Conservation (phyloP, 192 early-diverging fungal species). For the Coemansia sp. region DNA sequence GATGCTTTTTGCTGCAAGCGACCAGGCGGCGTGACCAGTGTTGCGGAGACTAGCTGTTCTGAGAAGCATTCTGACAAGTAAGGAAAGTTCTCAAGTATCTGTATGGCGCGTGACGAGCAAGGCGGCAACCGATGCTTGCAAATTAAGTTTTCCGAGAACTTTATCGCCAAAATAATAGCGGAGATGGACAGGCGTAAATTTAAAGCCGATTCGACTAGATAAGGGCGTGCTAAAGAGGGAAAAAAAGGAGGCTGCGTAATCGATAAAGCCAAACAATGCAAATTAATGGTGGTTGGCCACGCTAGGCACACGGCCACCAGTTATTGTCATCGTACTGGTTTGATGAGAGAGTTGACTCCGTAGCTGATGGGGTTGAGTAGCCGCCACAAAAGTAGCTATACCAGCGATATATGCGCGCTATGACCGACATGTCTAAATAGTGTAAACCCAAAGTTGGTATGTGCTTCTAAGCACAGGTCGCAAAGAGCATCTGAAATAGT, state of each 20-base stretch:
- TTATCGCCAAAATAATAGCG: not conserved
- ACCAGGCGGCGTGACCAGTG: not conserved
- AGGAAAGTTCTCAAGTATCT: not conserved
- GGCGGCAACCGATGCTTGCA: not conserved
- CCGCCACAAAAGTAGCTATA: constrained; percentile 9
- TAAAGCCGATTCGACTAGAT: not conserved
- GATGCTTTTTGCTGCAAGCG: constrained; percentile 21
- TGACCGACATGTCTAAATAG: not conserved
- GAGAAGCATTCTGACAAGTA: constrained; percentile 3
- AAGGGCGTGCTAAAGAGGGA: not conserved
- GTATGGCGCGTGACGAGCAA: not conserved
- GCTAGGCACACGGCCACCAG: not conserved
- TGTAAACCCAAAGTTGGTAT: not conserved
- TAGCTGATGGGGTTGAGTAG: not conserved
- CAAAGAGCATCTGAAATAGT: not conserved
- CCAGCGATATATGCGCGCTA: not conserved
- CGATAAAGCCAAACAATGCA: not conserved
- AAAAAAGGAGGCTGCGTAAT: not conserved
- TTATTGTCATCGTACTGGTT: not conserved
- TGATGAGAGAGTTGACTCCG: not conserved
- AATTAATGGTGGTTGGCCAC: constrained; percentile 2
- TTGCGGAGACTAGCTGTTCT: not conserved
- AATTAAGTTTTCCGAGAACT: not conserved
- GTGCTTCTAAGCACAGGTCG: not conserved
- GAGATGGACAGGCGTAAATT: not conserved